These are phyloP conservation scores for Mayamaea pseudoterrestris DNA, from an alignment of 108 stramenopile genomes.

Conservation along the genomic window DNA sequence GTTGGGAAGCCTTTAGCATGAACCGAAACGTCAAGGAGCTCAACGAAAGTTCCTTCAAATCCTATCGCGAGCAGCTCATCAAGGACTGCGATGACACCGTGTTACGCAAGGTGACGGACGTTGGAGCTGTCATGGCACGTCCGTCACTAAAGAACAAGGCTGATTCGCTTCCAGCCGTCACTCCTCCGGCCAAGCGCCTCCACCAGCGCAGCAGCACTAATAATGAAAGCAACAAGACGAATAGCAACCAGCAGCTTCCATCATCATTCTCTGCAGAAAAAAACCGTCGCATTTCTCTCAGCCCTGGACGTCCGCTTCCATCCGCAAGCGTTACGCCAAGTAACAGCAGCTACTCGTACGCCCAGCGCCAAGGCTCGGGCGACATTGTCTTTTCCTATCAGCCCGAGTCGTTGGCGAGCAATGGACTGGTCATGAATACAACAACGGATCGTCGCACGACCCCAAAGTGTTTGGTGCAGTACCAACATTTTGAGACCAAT, in stretches of 20 bases:
- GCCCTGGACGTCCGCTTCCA: conserved; percentile 2
- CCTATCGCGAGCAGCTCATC: conserved; percentile 27
- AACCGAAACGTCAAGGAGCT: conserved; percentile 37
- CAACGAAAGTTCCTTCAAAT: conserved; percentile 33
- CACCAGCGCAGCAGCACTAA: background rate
- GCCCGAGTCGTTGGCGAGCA: conserved; percentile 13
- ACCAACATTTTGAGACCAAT: conserved; percentile 19
- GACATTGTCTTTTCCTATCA: conserved; percentile 28
- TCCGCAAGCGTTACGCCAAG: background rate
- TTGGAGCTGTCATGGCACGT: too few species aligned
- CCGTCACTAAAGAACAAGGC: too few species aligned
- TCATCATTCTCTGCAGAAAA: too few species aligned
- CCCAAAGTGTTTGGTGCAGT: conserved; percentile 10
- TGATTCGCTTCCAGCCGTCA: conserved; percentile 23
- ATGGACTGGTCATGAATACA: background rate
- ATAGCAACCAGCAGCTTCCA: too few species aligned
- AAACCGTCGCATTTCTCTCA: background rate
- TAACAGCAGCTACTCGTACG: conserved; percentile 22
- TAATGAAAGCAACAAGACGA: too few species aligned
- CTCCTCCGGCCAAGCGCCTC: conserved; percentile 29
- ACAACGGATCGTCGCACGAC: conserved; percentile 2
- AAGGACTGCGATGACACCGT: conserved; percentile 19
- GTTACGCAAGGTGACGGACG: too few species aligned
- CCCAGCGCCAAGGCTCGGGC: conserved; percentile 36
- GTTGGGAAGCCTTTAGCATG: conserved; percentile 66